These are phyloP conservation scores for Clarireedia hainanense DNA, from an alignment of 2,329 filamentous ascomycete species.

Conservation along the genomic window DNA sequence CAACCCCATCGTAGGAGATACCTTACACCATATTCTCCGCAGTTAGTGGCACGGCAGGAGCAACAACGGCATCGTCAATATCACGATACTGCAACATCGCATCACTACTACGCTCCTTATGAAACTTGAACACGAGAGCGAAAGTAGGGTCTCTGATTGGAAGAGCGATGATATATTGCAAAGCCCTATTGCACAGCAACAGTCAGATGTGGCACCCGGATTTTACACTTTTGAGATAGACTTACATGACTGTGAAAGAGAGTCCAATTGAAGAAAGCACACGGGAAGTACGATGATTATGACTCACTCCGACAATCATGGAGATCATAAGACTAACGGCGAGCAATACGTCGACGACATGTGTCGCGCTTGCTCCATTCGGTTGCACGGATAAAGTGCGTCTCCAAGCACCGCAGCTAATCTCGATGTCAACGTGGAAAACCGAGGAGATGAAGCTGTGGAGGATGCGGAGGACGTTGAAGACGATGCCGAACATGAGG, in stretches of 20 bases:
- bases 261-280: neutral
- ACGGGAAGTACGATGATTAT: neutral
- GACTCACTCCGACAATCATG: neutral
- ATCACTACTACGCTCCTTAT: neutral
- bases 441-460: neutral
- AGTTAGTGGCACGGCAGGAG: neutral
- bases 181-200: neutral
- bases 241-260: neutral
- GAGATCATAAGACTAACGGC: neutral
- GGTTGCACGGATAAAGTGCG: neutral
- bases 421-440: neutral
- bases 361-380: neutral
- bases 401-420: neutral
- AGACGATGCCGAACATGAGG: neutral
- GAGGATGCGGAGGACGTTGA: neutral
- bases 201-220: neutral
- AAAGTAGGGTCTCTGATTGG: neutral
- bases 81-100: neutral
- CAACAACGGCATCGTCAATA: no score
- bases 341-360: neutral
- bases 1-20: neutral
- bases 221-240: neutral
- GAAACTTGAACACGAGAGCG: neutral
- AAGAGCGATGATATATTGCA: conserved; percentile 3
- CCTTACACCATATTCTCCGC: neutral